Percentiles rank a stretch among this genome's conserved stretches.
phyloP scores from a whole-genome alignment of 257 asterid species.

The Scutellaria barbata region DNA sequence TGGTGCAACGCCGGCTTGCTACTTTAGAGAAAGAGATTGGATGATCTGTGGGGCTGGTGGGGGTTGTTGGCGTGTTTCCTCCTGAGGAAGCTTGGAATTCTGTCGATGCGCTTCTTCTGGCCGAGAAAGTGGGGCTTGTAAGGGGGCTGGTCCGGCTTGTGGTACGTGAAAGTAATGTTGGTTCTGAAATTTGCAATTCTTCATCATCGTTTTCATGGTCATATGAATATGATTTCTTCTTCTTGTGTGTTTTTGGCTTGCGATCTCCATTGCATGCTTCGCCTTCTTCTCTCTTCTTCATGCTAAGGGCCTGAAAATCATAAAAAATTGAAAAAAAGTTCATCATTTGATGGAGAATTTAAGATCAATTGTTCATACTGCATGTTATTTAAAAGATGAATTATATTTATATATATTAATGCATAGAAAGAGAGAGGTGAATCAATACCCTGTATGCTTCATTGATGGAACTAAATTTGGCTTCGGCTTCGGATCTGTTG shows the following conservation, averaged over 20 bases:
- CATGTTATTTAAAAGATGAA: background rate
- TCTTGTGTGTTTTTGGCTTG: conserved; percentile 48
- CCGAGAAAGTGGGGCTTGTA: conserved; percentile 42
- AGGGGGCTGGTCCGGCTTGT: conserved; percentile 57
- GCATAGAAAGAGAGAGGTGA: background rate
- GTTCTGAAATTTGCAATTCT: conserved; percentile 65
- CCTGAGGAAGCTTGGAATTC: conserved; percentile 43
- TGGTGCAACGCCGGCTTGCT: conserved; percentile 52
- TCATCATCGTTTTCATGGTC: conserved; percentile 22
- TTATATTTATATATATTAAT: background rate
- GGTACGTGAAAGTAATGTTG: conserved; percentile 67
- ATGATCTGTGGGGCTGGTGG: conserved; percentile 44
- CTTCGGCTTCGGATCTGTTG: conserved; percentile 71
- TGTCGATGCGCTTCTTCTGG: conserved; percentile 29
- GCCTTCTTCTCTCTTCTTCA: conserved; percentile 68
- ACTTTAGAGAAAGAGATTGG: conserved; percentile 41
- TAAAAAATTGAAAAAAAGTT: background rate
- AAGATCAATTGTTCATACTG: too few species aligned
- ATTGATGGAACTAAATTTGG: conserved; percentile 61
- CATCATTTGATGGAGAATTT: background rate
- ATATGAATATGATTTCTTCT: conserved; percentile 41
- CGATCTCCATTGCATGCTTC: conserved; percentile 35
- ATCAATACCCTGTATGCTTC: conserved; percentile 82
- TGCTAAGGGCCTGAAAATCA: conserved; percentile 62
- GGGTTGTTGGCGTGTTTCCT: conserved; percentile 50